phyloP scores from a whole-genome alignment of 2,329 filamentous ascomycete species.

The Gaeumannomyces tritici region DNA sequence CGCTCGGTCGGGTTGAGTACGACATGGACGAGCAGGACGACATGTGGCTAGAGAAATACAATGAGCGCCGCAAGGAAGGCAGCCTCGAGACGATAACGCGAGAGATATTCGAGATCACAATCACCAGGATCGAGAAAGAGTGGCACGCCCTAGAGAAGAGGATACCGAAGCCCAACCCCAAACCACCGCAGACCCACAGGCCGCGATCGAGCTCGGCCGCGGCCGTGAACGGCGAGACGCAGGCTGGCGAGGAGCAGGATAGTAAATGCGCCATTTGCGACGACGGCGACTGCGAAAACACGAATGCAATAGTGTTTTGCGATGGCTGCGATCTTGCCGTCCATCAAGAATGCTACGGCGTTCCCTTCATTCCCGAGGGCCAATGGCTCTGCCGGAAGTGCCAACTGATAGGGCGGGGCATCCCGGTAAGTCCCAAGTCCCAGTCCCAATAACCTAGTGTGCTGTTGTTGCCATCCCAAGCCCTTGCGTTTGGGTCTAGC shows the following conservation, averaged over 20 bases:
- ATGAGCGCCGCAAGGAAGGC: slow-evolving; percentile 62
- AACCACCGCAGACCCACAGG: slow-evolving; percentile 87
- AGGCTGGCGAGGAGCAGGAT: slow-evolving; percentile 85
- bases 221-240: slow-evolving; percentile 87
- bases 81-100: slow-evolving; percentile 78
- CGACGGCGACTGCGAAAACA: slow-evolving; percentile 98
- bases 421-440: slow-evolving; percentile 51
- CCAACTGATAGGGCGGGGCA: slow-evolving; percentile 84
- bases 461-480: background rate
- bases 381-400: slow-evolving; percentile 98
- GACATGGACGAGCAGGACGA: slow-evolving; percentile 99
- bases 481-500: background rate
- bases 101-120: slow-evolving; percentile 92
- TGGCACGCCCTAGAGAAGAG: slow-evolving; percentile 94
- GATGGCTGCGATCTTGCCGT: slow-evolving; percentile 96
- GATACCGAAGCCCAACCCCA: slow-evolving; percentile 94
- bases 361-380: slow-evolving; percentile 96
- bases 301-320: slow-evolving; percentile 97
- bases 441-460: background rate
- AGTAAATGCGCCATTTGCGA: slow-evolving; percentile 97
- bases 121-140: slow-evolving; percentile 98
- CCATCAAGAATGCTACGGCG: slow-evolving; percentile 97
- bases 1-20: slow-evolving; percentile 80
- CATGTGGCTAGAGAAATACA: slow-evolving; percentile 84
- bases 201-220: slow-evolving; percentile 89